Evolutionary conservation across 176 grass and related monocot species (phyloP).

Genomic region (Eleusine coracana): DNA sequence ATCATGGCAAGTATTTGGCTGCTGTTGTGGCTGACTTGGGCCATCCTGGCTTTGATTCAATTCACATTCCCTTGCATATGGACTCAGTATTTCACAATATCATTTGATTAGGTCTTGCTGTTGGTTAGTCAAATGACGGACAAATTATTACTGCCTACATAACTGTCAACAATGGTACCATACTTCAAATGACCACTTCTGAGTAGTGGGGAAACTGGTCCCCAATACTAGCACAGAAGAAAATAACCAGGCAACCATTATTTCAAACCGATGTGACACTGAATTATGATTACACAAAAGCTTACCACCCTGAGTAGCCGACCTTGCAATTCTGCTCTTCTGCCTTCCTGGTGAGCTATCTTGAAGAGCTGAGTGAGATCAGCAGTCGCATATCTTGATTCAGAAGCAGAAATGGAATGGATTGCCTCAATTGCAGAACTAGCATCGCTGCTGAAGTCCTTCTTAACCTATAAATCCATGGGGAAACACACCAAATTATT

Average conservation of each 20-base stretch:
- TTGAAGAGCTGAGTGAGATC: slow-evolving; percentile 94
- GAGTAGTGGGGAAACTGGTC: not conserved
- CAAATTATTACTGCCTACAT: not conserved
- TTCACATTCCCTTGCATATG: not conserved
- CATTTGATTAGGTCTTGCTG: not conserved
- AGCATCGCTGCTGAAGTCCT: slow-evolving; percentile 77
- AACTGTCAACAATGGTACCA: not conserved
- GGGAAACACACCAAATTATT: not conserved
- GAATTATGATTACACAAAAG: not conserved
- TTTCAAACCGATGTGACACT: not conserved
- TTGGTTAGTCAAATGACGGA: not conserved
- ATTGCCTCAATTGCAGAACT: slow-evolving; percentile 51
- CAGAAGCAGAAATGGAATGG: slow-evolving; percentile 45
- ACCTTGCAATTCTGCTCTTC: slow-evolving; percentile 65
- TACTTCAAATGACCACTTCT: not conserved
- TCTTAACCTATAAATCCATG: slow-evolving; percentile 65
- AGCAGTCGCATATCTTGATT: slow-evolving; percentile 40
- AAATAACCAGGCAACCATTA: not conserved
- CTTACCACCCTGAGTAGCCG: slow-evolving; percentile 84
- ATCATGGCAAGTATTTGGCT: not conserved
- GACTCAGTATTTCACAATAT: not conserved
- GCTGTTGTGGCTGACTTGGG: not conserved
- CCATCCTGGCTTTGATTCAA: too few species aligned
- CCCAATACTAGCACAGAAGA: not conserved
- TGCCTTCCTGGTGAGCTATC: slow-evolving; percentile 73